phyloP scores from a whole-genome alignment of 768 basidiomycete genomes.

The Rhizopogon vulgaris region DNA sequence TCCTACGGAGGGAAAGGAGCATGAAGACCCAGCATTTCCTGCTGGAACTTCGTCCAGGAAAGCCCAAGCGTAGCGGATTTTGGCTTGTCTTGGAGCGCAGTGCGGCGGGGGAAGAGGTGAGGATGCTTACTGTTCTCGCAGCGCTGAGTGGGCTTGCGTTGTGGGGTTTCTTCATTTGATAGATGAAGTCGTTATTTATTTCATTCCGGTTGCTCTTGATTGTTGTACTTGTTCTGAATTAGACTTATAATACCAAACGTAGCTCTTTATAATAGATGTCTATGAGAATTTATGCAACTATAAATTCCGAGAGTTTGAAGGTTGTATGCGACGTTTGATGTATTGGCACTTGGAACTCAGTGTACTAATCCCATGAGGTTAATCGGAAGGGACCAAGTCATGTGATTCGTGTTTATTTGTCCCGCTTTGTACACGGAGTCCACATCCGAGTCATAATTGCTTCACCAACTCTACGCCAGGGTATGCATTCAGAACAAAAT shows the following conservation, averaged over 20 bases:
- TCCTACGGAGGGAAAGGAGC: conserved; percentile 12
- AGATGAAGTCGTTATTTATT: background rate
- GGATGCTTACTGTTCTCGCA: conserved; percentile 18
- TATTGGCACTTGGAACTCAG: too few relatives aligned
- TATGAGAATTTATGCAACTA: too few relatives aligned
- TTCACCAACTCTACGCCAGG: too few relatives aligned
- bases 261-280: too few relatives aligned
- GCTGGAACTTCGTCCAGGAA: conserved; percentile 25
- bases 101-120: conserved; percentile 63
- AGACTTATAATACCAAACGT: too few relatives aligned
- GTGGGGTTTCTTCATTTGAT: conserved; percentile 24
- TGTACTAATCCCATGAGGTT: too few relatives aligned
- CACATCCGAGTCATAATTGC: too few relatives aligned
- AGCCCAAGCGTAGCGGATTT: conserved; percentile 34
- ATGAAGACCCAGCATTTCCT: conserved; percentile 17
- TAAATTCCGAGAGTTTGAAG: too few relatives aligned
- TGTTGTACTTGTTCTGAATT: background rate
- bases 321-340: too few relatives aligned
- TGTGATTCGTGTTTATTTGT: too few relatives aligned
- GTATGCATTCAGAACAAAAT: background rate
- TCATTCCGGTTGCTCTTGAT: background rate
- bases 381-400: too few relatives aligned
- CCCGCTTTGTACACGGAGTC: too few relatives aligned
- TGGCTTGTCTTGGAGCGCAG: conserved; percentile 50
- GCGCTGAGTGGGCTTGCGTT: conserved; percentile 24